phyloP scores from a whole-genome alignment of 768 basidiomycete species.

The Tulasnella sp. region DNA sequence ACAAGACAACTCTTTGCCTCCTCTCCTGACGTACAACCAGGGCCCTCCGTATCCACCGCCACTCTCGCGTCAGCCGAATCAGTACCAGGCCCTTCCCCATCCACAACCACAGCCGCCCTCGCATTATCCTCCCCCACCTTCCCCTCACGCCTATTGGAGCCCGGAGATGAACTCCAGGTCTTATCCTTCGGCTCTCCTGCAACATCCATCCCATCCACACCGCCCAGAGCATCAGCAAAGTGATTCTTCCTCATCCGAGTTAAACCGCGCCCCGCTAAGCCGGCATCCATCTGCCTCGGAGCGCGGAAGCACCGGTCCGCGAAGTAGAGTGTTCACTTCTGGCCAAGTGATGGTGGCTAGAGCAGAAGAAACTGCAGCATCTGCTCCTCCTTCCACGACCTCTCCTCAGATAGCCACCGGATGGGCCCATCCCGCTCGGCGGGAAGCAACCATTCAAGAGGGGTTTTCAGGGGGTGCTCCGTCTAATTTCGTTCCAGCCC shows the following conservation, averaged over 20 bases:
- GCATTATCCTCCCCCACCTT: too few species aligned
- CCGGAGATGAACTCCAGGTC: too few species aligned
- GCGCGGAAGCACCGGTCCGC: constrained; percentile 4
- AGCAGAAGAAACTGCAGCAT: background rate
- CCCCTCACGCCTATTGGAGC: too few species aligned
- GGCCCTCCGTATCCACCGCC: too few species aligned
- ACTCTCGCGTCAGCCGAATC: too few species aligned
- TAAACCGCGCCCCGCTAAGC: constrained; percentile 19
- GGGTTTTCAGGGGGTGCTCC: too few species aligned
- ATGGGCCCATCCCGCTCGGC: background rate
- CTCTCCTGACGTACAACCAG: too few species aligned
- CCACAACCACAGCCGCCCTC: too few species aligned
- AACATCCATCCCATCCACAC: constrained; percentile 6
- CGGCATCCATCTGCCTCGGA: constrained; percentile 14
- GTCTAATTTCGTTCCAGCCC: too few species aligned
- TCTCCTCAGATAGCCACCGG: background rate
- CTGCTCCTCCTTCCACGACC: background rate
- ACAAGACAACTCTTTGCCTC: too few species aligned
- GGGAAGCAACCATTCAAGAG: background rate
- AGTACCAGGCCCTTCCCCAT: too few species aligned
- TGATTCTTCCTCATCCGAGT: constrained; percentile 28
- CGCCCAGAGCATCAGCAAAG: background rate
- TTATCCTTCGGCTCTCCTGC: too few species aligned
- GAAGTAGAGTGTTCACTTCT: background rate
- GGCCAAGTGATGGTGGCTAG: background rate